phyloP scores from a whole-genome alignment of 1,139 yeast genomes.

The Eremothecium cymbalariae region DNA sequence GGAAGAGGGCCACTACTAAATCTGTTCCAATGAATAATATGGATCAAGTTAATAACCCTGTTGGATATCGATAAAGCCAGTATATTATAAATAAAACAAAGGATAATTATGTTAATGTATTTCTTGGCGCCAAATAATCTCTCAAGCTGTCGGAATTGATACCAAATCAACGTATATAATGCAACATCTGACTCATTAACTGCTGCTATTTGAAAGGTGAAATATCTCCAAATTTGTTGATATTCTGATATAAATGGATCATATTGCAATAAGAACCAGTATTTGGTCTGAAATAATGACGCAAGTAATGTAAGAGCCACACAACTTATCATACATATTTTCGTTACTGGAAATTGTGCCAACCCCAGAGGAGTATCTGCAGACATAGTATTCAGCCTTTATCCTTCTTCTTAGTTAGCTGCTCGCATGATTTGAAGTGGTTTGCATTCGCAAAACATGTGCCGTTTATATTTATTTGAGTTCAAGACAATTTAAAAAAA shows the following conservation, averaged over 20 bases:
- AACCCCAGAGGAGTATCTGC: constrained; percentile 28
- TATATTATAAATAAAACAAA: constrained; percentile 23
- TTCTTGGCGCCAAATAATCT: constrained; percentile 29
- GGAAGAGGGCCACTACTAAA: constrained; percentile 27
- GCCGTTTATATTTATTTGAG: too few relatives aligned
- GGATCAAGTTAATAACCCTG: constrained; percentile 16
- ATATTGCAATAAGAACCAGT: constrained; percentile 23
- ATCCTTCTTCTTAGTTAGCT: too few relatives aligned
- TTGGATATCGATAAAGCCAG: constrained; percentile 13
- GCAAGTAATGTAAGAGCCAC: constrained; percentile 25
- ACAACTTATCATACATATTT: constrained; percentile 23
- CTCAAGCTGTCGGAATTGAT: constrained; percentile 27
- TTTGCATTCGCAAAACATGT: too few relatives aligned
- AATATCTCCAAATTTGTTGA: constrained; percentile 25
- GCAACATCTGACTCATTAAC: constrained; percentile 29
- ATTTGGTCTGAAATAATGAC: constrained; percentile 25
- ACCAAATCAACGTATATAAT: constrained; percentile 26
- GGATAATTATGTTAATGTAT: constrained; percentile 23
- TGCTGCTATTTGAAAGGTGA: constrained; percentile 24
- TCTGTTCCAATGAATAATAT: constrained; percentile 22
- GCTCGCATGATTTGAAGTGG: too few relatives aligned
- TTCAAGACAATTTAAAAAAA: too few relatives aligned
- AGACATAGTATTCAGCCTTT: constrained; percentile 18
- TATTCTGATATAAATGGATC: constrained; percentile 28
- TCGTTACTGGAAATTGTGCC: constrained; percentile 25